These are phyloP conservation scores for Phycomyces blakesleeanus DNA, from an alignment of 192 early-diverging fungal genomes.

Conservation along the genomic window DNA sequence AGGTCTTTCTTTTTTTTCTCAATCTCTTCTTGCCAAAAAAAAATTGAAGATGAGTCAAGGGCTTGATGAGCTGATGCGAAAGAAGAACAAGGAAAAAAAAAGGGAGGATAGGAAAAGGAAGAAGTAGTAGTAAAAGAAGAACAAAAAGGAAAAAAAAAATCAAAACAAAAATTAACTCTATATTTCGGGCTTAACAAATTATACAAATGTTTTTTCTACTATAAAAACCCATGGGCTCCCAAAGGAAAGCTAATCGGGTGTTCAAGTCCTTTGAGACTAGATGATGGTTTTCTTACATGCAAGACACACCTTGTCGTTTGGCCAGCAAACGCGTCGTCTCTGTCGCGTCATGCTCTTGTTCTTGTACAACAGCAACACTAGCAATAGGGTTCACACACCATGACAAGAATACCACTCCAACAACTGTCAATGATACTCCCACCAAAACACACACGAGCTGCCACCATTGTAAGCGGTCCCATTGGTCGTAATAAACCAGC, in stretches of 20 bases:
- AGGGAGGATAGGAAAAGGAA: conserved; percentile 3
- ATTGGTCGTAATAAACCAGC: conserved; percentile 74
- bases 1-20: not conserved
- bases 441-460: conserved; percentile 63
- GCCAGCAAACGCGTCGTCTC: not conserved
- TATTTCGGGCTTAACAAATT: too few relatives aligned
- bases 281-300: too few relatives aligned
- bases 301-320: too few relatives aligned
- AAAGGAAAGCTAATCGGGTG: too few relatives aligned
- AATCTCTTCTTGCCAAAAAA: not conserved
- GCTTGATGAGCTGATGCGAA: too few relatives aligned
- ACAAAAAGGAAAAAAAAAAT: too few relatives aligned
- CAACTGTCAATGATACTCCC: conserved; percentile 58
- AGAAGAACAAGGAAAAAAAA: conserved; percentile 1
- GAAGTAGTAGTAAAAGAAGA: too few relatives aligned
- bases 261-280: too few relatives aligned
- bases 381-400: too few relatives aligned
- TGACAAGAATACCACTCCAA: conserved; percentile 65
- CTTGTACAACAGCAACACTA: not conserved
- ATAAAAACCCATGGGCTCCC: too few relatives aligned
- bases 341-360: not conserved
- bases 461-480: conserved; percentile 51
- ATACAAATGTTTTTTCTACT: too few relatives aligned
- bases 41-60: not conserved
- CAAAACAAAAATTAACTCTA: too few relatives aligned